phyloP scores from a whole-genome alignment of 192 early-diverging fungal species.

The Rhizophagus prolifer region DNA sequence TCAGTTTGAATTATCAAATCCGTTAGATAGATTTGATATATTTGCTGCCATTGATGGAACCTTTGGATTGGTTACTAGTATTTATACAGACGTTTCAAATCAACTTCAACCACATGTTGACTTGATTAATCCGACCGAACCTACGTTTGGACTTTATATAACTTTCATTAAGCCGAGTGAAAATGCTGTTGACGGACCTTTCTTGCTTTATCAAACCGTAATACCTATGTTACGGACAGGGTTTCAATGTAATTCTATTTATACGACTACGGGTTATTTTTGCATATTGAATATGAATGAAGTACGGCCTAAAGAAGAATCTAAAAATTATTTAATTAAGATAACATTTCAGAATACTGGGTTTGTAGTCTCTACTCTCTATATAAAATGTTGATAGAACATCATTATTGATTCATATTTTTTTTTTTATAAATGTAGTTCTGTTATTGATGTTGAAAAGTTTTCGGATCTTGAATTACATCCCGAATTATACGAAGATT shows the following conservation, averaged over 20 bases:
- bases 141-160: neutral
- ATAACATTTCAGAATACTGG: neutral
- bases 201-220: neutral
- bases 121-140: neutral
- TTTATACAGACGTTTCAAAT: neutral
- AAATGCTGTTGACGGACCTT: neutral
- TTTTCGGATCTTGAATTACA: neutral
- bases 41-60: neutral
- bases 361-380: neutral
- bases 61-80: neutral
- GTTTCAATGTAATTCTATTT: neutral
- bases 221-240: neutral
- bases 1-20: neutral
- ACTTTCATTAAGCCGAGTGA: neutral
- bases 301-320: neutral
- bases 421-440: neutral
- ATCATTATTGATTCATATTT: neutral
- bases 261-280: neutral
- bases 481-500: neutral
- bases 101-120: neutral
- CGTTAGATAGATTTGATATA: neutral
- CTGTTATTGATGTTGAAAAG: neutral
- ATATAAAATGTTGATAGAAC: no score
- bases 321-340: neutral
- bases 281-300: neutral